Evolutionary conservation across 495 filamentous ascomycete genomes (phyloP), one percentile per base, ranked within the genome.

Genomic region (Neurospora sp.): DNA sequence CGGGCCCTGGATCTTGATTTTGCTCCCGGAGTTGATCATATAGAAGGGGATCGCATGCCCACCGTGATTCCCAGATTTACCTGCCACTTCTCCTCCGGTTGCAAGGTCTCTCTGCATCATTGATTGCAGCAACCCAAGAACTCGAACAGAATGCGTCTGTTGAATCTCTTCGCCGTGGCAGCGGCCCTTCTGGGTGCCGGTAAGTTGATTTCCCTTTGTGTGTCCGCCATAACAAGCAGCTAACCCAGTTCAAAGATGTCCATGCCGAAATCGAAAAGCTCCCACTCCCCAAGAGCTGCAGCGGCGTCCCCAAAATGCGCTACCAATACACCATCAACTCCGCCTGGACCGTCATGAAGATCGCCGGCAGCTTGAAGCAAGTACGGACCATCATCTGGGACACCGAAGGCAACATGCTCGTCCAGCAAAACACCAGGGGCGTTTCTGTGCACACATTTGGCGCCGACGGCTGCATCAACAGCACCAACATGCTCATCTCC

Each of bases 331-430:
- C 84, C 3, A 75, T 89, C 22, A 85, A 87, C 3, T 72, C 81
- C 37, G 89, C 88, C n/a, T 92, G 88, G 81, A 79, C 80, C 16
- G 83, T 82, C 31, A 82, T 86, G 59, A 83, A 91, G 48, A 81
- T 92, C 40, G 88, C 85, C 20, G 85, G 84, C 3, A 85, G 84
- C 4, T 78, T 92, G 37, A 83, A 76, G 41, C 81, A 80, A 40
- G 88, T 89, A 20, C 84, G 90, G 16, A 86, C 85, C 14, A 85
- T 92, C 70, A 77, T 87, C 35, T 91, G 90, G 78, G 90, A 92
- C 79, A 79, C 74, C 3, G 73, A 78, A n/a, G 90, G 90, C 16
- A 84, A 88, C 73, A 81, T 92, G 71, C 81, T 92, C 1, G 87
- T 91, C 18, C 82, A 89, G 8, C 81, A 91, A 75, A 81, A 83